A percentile compares a stretch with the other conserved stretches of the same genome.
Evolutionary conservation across 169 alveolate genomes (phyloP).

Genomic region (Fabrea salina): DNA sequence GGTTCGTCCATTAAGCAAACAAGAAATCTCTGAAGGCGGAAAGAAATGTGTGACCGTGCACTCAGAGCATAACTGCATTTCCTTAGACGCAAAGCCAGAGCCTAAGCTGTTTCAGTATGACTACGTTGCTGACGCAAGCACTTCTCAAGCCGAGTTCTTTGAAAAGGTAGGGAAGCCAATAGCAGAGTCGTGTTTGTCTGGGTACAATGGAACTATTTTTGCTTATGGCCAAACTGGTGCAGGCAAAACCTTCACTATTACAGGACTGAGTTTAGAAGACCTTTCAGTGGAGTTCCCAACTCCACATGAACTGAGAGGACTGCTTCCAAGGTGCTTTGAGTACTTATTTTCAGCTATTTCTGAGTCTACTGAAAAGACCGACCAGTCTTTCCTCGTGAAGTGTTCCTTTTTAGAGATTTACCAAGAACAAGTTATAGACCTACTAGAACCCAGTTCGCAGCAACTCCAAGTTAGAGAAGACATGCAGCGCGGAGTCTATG

Average conservation of each 20-base stretch:
- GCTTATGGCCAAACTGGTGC: constrained; percentile 72
- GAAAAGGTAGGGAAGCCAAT: constrained; percentile 28
- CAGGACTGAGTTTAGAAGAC: constrained; percentile 38
- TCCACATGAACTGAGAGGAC: constrained; percentile 23
- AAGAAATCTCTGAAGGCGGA: background rate
- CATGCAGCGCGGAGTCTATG: constrained; percentile 76
- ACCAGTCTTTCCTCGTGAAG: constrained; percentile 26
- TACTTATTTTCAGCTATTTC: constrained; percentile 35
- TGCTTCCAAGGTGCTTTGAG: constrained; percentile 34
- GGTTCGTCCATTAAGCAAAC: constrained; percentile 15
- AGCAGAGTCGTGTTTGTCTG: constrained; percentile 37
- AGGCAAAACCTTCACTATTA: constrained; percentile 68
- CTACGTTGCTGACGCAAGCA: constrained; percentile 17
- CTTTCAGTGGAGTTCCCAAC: background rate
- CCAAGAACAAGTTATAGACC: constrained; percentile 79
- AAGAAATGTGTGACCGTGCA: constrained; percentile 15
- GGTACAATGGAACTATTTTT: constrained; percentile 67
- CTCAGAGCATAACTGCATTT: background rate
- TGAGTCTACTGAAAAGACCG: constrained; percentile 43
- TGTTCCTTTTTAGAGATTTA: constrained; percentile 76
- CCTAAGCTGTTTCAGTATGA: constrained; percentile 37
- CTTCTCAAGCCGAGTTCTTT: constrained; percentile 29
- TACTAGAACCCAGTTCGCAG: constrained; percentile 51
- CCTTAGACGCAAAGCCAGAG: background rate
- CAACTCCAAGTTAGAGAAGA: constrained; percentile 74